Conservation (phyloP, 1,284 basidiomycete species). For the Marasmius tenuissimus region DNA sequence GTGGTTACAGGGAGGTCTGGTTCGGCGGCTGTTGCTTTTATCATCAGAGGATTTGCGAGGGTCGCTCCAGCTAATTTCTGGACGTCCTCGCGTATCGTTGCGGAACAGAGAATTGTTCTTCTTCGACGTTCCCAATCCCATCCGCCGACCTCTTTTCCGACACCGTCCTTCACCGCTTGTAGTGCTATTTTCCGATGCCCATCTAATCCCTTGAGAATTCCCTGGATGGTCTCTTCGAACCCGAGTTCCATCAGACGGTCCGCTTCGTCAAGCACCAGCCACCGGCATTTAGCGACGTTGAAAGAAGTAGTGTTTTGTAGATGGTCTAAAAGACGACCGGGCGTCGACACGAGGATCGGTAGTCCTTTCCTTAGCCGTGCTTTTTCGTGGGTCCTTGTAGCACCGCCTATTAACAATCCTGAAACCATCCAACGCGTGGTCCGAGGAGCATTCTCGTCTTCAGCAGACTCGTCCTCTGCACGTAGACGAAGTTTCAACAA, state of each 20-base stretch:
- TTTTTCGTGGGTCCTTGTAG: constrained; percentile 74
- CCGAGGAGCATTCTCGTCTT: constrained; percentile 46
- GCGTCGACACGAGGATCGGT: constrained; percentile 90
- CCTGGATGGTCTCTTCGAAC: constrained; percentile 88
- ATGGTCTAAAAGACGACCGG: constrained; percentile 93
- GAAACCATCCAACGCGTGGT: constrained; percentile 94
- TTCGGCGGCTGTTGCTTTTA: constrained; percentile 58
- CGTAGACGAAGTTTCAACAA: constrained; percentile 40
- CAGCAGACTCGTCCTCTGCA: constrained; percentile 52
- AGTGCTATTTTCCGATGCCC: constrained; percentile 74
- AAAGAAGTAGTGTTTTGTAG: constrained; percentile 93
- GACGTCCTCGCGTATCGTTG: constrained; percentile 94
- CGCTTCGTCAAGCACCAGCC: constrained; percentile 97
- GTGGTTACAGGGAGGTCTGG: constrained; percentile 6
- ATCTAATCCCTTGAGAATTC: constrained; percentile 85
- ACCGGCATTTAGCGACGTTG: constrained; percentile 90
- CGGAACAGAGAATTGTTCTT: constrained; percentile 92
- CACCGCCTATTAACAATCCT: constrained; percentile 83
- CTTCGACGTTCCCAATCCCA: constrained; percentile 83
- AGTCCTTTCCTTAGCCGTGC: constrained; percentile 68
- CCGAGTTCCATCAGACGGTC: constrained; percentile 97
- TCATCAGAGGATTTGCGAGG: constrained; percentile 69
- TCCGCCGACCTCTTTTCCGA: constrained; percentile 71
- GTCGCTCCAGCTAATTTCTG: constrained; percentile 89
- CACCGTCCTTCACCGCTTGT: constrained; percentile 71